Evolutionary conservation across 257 asterid genomes (phyloP), one percentile per base, ranked within the genome.

Genomic region (Nicotiana sylvestris): DNA sequence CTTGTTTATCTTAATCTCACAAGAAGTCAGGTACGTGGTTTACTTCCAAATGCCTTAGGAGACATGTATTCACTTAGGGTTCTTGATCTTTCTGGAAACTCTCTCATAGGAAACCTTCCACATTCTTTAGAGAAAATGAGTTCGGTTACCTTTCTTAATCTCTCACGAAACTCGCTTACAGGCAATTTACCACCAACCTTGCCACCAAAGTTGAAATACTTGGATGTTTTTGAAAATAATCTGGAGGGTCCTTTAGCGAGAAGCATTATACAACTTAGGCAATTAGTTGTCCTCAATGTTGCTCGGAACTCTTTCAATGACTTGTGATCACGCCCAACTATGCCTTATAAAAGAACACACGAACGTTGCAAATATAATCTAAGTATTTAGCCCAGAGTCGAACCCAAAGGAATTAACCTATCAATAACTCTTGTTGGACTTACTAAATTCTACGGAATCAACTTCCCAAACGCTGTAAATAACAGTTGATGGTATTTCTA

Each of bases 1-100:
- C 82, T 78, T 57, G 69, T 61, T 78, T 17, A n/a, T 78, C 81
- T 78, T 35, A 33, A 78, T 61, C 81, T 78, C 17, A 57, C 0
- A 57, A 33, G 53, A n/a, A 78, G 69, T 78, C 21, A 9, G 69
- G 17, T 78, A 4, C 1, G 1, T 1, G 81, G 81, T 33, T 78
- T 25, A 33, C 65, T 78, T 33, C 81, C 81, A 78, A 61, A 33
- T 58, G 32, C 69, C 32, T 57, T 33, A 15, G 68, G 57, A 3
- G 33, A 27, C 55, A n/a, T 66, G 76, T 16, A 12, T 27, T 39
- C 77, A 29, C 66, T 81, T 35, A 67, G 62, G 17, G 35, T 4
- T 27, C 78, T 81, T 81, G 56, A 81, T 81, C 78, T 81, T 21
- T 66, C 27, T 0, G 12, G 25, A 0, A 76, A 53, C n/a, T 10